Conservation (phyloP, 2,329 filamentous ascomycete species). For the Aspergillus tubingensis region DNA sequence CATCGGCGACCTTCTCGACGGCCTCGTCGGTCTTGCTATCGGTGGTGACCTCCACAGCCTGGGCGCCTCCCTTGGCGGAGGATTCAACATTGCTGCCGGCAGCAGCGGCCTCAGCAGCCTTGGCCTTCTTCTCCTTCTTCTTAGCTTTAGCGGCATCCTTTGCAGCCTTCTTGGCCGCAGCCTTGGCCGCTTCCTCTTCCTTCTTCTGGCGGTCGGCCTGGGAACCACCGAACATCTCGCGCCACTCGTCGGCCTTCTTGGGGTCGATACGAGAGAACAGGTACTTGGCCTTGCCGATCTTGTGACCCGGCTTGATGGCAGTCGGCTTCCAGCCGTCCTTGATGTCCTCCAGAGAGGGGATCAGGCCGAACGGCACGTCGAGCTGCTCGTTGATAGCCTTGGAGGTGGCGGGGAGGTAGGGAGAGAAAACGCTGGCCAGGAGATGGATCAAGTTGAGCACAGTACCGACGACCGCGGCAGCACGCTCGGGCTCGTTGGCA, state of each 20-base stretch:
- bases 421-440: conserved; percentile 73
- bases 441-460: conserved; percentile 82
- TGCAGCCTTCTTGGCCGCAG: conserved; percentile 37
- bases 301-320: conserved; percentile 69
- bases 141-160: conserved; percentile 42
- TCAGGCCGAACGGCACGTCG: conserved; percentile 58
- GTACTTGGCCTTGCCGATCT: conserved; percentile 76
- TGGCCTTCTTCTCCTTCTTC: conserved; percentile 44
- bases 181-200: conserved; percentile 56
- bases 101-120: conserved; percentile 41
- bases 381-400: conserved; percentile 77
- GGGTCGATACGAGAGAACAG: conserved; percentile 82
- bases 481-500: conserved; percentile 59
- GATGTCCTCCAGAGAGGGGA: conserved; percentile 56
- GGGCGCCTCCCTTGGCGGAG: conserved; percentile 38
- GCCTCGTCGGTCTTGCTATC: conserved; percentile 35
- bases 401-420: conserved; percentile 82
- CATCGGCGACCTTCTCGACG: conserved; percentile 44
- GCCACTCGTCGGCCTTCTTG: conserved; percentile 82
- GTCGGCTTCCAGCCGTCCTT: conserved; percentile 63
- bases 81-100: conserved; percentile 35
- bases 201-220: conserved; percentile 69
- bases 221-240: conserved; percentile 69
- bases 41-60: conserved; percentile 25
- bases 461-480: conserved; percentile 69